Evolutionary conservation across 148 eudicot genomes (phyloP), one percentile per base, ranked within the genome.

Genomic region (Fagopyrum homotropicum): DNA sequence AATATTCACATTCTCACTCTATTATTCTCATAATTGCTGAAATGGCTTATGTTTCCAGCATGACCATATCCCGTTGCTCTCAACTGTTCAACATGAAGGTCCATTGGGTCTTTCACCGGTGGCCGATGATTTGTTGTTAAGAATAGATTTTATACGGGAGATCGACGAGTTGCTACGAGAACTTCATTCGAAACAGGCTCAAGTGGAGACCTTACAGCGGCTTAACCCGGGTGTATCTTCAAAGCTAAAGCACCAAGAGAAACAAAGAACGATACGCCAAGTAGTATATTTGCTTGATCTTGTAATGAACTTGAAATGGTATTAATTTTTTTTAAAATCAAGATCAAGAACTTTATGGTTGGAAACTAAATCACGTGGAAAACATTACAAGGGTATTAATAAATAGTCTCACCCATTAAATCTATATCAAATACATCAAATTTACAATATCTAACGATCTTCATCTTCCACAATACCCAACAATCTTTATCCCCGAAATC

Each of bases 121-220:
- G 84, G 82, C 77, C 14, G 99, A 95, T n/a, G 88, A 90, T 59
- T 74, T 96, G 63, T 87, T 96, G 61, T 73, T 92, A 75, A 92
- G 99, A 80, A 91, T 81, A 45, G 99, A 96, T 84, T 96, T 96
- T 50, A 86, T 92, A 17, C 81, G 98, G 78, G 99, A 92, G 79
- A 89, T 96, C 9, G 90, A 88, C 59, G 80, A 68, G 15, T 78
- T 96, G 79, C 86, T 96, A 68, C 89, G 76, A 87, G 99, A 92
- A 76, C 94, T 90, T 72, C 85, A 88, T n/a, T 78, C 72, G 12
- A 84, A 85, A 64, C 83, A 83, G 55, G 73, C 73, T 71, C 52
- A 78, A 40, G 78, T 79, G 78, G 77, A 68, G 63, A 76, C 40
- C 55, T 50, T 75, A 26, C 80, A 88, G 81, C 87, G 89, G 63